These are phyloP conservation scores for Verticillium nonalfalfae DNA, from an alignment of 2,329 filamentous ascomycete species.

Conservation along the genomic window DNA sequence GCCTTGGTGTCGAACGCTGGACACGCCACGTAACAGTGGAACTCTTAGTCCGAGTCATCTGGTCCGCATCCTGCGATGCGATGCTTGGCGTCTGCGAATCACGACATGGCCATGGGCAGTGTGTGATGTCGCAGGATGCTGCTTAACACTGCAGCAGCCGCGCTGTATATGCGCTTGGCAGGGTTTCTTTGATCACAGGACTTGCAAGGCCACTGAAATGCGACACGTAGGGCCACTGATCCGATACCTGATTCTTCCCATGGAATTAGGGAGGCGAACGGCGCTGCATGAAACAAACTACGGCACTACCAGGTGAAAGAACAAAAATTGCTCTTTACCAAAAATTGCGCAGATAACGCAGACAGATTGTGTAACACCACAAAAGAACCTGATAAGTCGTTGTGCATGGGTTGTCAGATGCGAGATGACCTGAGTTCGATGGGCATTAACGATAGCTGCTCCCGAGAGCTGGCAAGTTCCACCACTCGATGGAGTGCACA, in stretches of 20 bases:
- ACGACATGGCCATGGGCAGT: background rate
- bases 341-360: too few species aligned
- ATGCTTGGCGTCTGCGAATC: background rate
- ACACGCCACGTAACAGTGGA: background rate
- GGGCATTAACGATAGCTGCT: too few species aligned
- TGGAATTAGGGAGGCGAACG: background rate
- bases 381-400: too few species aligned
- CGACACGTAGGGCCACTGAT: background rate
- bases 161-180: background rate
- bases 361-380: too few species aligned
- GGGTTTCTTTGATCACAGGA: background rate
- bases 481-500: too few species aligned
- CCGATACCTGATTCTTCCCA: background rate
- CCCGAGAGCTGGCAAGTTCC: too few species aligned
- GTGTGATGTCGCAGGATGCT: background rate
- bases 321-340: too few species aligned
- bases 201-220: background rate
- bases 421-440: too few species aligned
- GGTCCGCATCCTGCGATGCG: background rate
- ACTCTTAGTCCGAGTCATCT: background rate
- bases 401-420: too few species aligned
- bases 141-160: background rate
- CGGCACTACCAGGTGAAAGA: too few species aligned
- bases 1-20: background rate
- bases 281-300: background rate